phyloP scores from a whole-genome alignment of 371 early-diverging fungal species.

The Chytridium lagenaria region DNA sequence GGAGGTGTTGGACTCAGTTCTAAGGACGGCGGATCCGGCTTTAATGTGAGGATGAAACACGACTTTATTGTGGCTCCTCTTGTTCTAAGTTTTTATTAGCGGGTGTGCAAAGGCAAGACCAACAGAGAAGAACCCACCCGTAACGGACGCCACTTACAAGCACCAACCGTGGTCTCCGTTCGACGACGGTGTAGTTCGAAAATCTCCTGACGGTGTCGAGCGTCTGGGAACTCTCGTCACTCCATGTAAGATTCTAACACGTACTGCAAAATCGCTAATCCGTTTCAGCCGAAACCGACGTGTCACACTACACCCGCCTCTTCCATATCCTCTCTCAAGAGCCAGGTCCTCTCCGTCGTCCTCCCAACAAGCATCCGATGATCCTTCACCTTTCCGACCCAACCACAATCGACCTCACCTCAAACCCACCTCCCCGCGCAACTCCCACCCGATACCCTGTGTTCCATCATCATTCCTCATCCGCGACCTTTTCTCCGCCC shows the following conservation, averaged over 20 bases:
- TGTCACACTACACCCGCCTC: no score
- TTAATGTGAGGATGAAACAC: slow-evolving; percentile 39
- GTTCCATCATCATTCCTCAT: slow-evolving; percentile 60
- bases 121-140: neutral
- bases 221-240: slow-evolving; percentile 12
- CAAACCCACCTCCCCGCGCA: slow-evolving; percentile 28
- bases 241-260: slow-evolving; percentile 11
- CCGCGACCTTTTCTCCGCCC: slow-evolving; percentile 53
- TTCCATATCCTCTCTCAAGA: slow-evolving; percentile 56
- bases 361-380: slow-evolving; percentile 60
- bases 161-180: neutral
- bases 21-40: slow-evolving; percentile 58
- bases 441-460: slow-evolving; percentile 51
- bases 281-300: no score
- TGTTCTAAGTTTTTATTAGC: neutral
- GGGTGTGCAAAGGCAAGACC: neutral
- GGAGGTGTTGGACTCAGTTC: slow-evolving; percentile 59
- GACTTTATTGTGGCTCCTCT: neutral
- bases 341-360: slow-evolving; percentile 57
- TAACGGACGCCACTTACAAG: neutral
- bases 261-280: no score
- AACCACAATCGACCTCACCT: slow-evolving; percentile 47
- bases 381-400: slow-evolving; percentile 58
- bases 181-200: neutral
- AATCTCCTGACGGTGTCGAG: neutral